A percentile compares a stretch with the other conserved stretches of the same genome.
Conservation (phyloP, 1,139 yeast species). For the Pichia sp. region DNA sequence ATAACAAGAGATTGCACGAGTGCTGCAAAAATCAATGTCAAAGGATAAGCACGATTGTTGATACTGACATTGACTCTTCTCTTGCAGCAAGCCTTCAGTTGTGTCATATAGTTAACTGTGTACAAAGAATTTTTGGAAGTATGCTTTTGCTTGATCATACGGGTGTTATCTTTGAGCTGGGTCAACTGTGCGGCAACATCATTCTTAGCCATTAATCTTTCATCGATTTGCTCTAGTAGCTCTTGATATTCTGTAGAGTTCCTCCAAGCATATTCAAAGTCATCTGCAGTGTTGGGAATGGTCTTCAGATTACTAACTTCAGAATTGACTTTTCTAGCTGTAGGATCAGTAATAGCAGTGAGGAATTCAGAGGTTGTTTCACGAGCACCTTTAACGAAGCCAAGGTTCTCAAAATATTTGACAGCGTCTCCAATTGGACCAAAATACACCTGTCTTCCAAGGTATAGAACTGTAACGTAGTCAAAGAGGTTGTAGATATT, state of each 20-base stretch:
- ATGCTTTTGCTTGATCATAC: conserved; percentile 28
- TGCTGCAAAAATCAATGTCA: conserved; percentile 37
- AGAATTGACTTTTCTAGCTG: conserved; percentile 30
- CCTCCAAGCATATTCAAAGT: conserved; percentile 43
- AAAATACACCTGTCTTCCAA: conserved; percentile 70
- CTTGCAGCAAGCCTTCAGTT: conserved; percentile 36
- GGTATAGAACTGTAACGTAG: conserved; percentile 64
- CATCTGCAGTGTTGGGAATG: conserved; percentile 32
- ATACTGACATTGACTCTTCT: conserved; percentile 41
- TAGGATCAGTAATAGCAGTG: conserved; percentile 71
- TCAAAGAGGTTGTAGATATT: conserved; percentile 71
- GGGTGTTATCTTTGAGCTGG: conserved; percentile 17
- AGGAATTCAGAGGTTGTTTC: conserved; percentile 81
- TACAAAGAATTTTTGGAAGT: conserved; percentile 33
- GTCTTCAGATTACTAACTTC: conserved; percentile 35
- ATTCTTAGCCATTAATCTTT: background rate
- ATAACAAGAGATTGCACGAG: conserved; percentile 38
- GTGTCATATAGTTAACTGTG: conserved; percentile 38
- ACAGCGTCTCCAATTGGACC: conserved; percentile 61
- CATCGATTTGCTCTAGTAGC: conserved; percentile 19
- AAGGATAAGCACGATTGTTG: conserved; percentile 44
- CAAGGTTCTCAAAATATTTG: conserved; percentile 56
- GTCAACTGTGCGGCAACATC: background rate
- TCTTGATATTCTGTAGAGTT: conserved; percentile 33
- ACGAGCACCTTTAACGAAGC: conserved; percentile 62